Evolutionary conservation across 2,329 filamentous ascomycete genomes (phyloP), one percentile per base, ranked within the genome.

Genomic region (Sporothrix inflata): DNA sequence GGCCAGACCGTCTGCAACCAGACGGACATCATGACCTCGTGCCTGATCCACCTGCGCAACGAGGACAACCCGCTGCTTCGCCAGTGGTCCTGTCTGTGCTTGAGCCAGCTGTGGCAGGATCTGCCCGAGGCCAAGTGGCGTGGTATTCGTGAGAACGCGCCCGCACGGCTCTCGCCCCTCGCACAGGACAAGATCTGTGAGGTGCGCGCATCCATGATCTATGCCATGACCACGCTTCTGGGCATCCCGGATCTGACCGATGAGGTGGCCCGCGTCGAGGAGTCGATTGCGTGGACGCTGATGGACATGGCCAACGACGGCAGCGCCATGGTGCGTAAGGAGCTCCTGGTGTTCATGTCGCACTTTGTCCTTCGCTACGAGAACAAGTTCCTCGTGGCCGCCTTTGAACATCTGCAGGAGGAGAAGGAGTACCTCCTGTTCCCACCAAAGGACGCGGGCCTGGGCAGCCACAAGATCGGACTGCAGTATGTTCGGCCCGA

Each of bases 11-110:
- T 97, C 12, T 98, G 94, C 79, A 91, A 98, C 76, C 93, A 93
- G 76, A 92, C 92, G 0, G 94, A 97, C 75, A 91, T 98, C 74
- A 95, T 98, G 84, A 90, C 92, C 49, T 95, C 92, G 76, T 98
- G 95, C 79, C 83, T 98, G 53, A 86, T 88, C 5, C 94, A 98
- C 81, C 85, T 98, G 53, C 88, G 89, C 74, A 96, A 98, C 79
- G 89, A 92, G 72, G 92, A 97, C 74, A 98, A 97, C 76, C 92
- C 94, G 1, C 84, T 99, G 11, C 84, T 99, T 65, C 88, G 96
- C 51, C 96, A 99, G 80, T 99, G 96, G 94, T 94, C 94, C 21
- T 97, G 94, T 79, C 86, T 99, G 9, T 98, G 95, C 81, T 89
- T 99, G 74, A 97, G 95, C 79, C 95, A 98, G 84, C 86, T 99